These are phyloP conservation scores for Helotiales sp. DNA, from an alignment of 2,329 filamentous ascomycete genomes.

Conservation along the genomic window DNA sequence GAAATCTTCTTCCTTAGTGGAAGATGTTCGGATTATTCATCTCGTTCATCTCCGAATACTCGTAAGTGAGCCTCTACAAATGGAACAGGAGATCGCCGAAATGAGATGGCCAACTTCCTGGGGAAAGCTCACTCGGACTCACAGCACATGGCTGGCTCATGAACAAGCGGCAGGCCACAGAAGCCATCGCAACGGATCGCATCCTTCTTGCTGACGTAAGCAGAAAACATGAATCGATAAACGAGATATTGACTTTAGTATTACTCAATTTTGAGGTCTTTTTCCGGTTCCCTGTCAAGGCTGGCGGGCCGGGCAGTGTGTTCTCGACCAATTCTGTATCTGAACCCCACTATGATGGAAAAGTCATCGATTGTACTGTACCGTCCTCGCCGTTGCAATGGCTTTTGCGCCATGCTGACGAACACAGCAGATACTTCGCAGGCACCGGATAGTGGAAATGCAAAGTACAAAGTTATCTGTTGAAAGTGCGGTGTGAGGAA, in stretches of 20 bases:
- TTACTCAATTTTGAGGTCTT: neutral
- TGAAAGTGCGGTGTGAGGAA: conserved; percentile 6
- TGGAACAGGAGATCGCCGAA: neutral
- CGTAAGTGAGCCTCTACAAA: neutral
- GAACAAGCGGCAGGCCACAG: neutral
- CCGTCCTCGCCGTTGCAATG: neutral
- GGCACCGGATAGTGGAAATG: neutral
- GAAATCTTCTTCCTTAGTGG: neutral
- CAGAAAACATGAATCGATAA: neutral
- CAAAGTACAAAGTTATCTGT: neutral
- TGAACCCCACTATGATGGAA: no score
- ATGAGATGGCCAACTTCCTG: neutral
- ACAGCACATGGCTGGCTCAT: neutral
- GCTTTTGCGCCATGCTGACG: neutral
- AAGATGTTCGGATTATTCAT: neutral
- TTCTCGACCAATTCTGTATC: no score
- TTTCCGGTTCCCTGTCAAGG: neutral
- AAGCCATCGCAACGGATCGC: no score
- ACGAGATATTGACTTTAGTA: conserved; percentile 5
- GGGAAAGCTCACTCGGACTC: neutral
- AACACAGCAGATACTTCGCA: neutral
- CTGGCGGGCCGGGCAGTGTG: no score
- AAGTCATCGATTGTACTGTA: no score
- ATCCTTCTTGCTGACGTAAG: neutral
- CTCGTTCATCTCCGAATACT: neutral